Percentiles rank a stretch among this genome's conserved stretches.
phyloP scores from a whole-genome alignment of 2,329 filamentous ascomycete genomes.

The Ilyonectria mors-panacis region DNA sequence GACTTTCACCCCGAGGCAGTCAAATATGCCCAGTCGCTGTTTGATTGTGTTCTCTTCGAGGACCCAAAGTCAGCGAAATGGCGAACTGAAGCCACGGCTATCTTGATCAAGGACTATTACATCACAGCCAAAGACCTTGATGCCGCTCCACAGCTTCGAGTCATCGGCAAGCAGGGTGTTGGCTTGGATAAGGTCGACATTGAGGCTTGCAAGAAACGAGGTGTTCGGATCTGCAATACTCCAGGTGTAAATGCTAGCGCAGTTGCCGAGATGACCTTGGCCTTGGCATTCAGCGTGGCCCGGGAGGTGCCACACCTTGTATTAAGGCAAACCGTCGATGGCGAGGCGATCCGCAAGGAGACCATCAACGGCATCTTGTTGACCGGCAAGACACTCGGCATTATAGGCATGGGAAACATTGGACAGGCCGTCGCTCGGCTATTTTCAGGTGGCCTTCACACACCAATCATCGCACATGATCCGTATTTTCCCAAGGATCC shows the following conservation, averaged over 20 bases:
- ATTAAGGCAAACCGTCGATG: conserved; percentile 39
- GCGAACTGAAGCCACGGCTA: conserved; percentile 53
- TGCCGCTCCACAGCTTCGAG: conserved; percentile 42
- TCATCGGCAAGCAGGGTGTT: conserved; percentile 51
- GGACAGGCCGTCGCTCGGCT: conserved; percentile 53
- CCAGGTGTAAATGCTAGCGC: conserved; percentile 40
- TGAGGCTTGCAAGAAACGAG: conserved; percentile 38
- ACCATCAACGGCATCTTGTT: conserved; percentile 47
- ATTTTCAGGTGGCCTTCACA: conserved; percentile 51
- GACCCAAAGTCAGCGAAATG: conserved; percentile 52
- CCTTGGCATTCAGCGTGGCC: conserved; percentile 50
- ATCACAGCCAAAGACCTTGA: conserved; percentile 50
- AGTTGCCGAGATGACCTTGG: conserved; percentile 53
- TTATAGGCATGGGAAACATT: conserved; percentile 57
- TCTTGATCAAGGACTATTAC: conserved; percentile 53
- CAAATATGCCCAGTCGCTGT: conserved; percentile 51
- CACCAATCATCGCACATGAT: conserved; percentile 53
- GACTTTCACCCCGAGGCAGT: conserved; percentile 51
- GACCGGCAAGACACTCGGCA: conserved; percentile 52
- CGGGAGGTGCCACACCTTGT: conserved; percentile 51
- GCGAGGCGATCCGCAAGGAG: conserved; percentile 46
- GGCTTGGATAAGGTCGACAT: conserved; percentile 51
- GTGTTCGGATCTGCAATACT: conserved; percentile 44
- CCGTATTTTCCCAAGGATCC: conserved; percentile 45
- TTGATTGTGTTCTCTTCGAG: conserved; percentile 52